These are phyloP conservation scores for Cenchrus fungigraminus DNA, from an alignment of 176 grass and related monocot species.

Conservation along the genomic window DNA sequence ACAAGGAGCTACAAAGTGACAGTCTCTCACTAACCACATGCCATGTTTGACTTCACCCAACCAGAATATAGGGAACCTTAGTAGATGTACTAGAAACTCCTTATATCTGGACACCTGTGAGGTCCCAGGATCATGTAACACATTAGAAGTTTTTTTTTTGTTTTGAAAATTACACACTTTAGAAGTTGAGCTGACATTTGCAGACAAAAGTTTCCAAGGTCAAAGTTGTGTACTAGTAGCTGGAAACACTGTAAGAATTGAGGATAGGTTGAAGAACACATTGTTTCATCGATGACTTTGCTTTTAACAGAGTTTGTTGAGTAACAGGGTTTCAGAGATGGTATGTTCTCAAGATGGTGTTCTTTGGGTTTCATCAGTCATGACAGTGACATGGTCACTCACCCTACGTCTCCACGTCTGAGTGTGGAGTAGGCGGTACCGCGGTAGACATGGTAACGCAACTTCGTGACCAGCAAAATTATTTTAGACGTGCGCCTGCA, in stretches of 20 bases:
- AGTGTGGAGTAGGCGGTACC: not conserved
- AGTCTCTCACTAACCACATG: not conserved
- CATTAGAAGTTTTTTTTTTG: not conserved
- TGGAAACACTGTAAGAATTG: not conserved
- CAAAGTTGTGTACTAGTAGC: not conserved
- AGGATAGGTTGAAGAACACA: not conserved
- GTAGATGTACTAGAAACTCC: conserved; percentile 18
- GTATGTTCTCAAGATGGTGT: not conserved
- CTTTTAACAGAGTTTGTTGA: not conserved
- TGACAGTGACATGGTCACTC: not conserved
- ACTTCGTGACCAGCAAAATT: not conserved
- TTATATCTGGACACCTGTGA: conserved; percentile 1
- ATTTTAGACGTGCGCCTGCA: not conserved
- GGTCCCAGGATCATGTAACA: not conserved
- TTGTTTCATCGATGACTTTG: not conserved
- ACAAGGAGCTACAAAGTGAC: conserved; percentile 33
- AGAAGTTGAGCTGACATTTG: conserved; percentile 1
- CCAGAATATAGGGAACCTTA: not conserved
- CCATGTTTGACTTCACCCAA: not conserved
- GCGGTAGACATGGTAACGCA: not conserved
- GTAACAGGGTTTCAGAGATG: not conserved
- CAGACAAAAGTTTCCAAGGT: not conserved
- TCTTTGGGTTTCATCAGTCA: not conserved
- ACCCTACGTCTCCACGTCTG: not conserved
- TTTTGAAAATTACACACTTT: not conserved